Conservation (phyloP, 129 eudicot genomes). For the Artemisia argyi region DNA sequence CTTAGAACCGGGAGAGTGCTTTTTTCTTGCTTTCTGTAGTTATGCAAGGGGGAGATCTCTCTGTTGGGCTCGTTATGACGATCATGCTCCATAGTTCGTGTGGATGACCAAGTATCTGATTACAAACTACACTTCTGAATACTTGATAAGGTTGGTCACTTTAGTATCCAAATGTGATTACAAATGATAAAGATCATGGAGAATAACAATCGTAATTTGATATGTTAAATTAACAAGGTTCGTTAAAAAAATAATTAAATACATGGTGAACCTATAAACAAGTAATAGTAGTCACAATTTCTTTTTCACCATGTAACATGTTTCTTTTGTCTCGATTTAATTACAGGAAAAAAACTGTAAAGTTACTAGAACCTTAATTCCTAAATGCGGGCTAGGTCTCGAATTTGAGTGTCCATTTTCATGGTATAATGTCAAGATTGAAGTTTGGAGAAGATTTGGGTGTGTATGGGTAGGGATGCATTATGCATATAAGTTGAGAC, state of each 20-base stretch:
- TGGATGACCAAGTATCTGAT: slow-evolving; percentile 16
- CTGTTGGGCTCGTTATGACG: slow-evolving; percentile 29
- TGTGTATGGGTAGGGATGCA: too few species aligned
- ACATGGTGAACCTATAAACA: too few species aligned
- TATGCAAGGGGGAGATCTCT: slow-evolving; percentile 46
- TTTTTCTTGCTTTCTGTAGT: slow-evolving; percentile 43
- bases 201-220: background rate
- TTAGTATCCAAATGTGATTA: background rate
- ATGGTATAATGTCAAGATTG: too few species aligned
- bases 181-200: background rate
- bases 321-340: too few species aligned
- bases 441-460: too few species aligned
- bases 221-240: background rate
- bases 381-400: too few species aligned
- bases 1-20: slow-evolving; percentile 99
- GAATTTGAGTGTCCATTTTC: too few species aligned
- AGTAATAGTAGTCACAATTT: too few species aligned
- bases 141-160: slow-evolving; percentile 27
- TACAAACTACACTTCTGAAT: slow-evolving; percentile 3
- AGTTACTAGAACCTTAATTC: too few species aligned
- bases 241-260: background rate
- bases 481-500: too few species aligned
- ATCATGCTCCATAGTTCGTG: slow-evolving; percentile 37
- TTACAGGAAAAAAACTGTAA: too few species aligned
- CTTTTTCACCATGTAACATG: too few species aligned